Evolutionary conservation across 1,284 basidiomycete genomes (phyloP), one percentile per base, ranked within the genome.

Genomic region (Cystobasidium pallidum): DNA sequence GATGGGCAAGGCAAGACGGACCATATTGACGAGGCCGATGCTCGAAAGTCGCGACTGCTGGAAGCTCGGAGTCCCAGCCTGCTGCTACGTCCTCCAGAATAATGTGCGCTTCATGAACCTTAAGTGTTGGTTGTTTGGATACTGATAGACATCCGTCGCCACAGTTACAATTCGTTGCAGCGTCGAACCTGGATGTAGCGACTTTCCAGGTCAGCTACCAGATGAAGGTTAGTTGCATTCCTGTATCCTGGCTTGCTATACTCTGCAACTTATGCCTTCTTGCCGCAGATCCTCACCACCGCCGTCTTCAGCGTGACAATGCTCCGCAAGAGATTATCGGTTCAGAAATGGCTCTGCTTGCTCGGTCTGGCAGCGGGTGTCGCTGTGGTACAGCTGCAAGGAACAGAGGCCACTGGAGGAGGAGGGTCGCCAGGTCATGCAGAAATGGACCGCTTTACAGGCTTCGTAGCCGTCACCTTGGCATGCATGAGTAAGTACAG

Each of bases 71-170:
- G 94, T 98, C 75, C 95, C 95, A 11, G 95, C 95, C 11, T 86
- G 97, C 72, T 89, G 98, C 76, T 99, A 98, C 74, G 92, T 95
- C 78, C 87, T 95, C 73, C 94, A 98, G 83, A 97, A 97, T 84
- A 94, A 93, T 81, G 76, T 77, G 32, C 7, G 76, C 57, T 19
- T 59, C 11, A 30, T 24, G 30, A 24, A 45, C 43, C 15, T 1
- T 4, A 21, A 1, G 24, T 26, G 28, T 21, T 34, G n/a, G 4
- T 26, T 32, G 30, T 15, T 51, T 26, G 26, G 11, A 26, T 2
- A 21, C 49, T 55, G 10, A 55, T 55, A 28, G 19, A 11, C 24
- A 15, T 55, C 24, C 32, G 13, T 28, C 10, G 11, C 19, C 24
- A 15, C 55, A 79, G 76, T 85, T 98, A 49, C 94, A 97, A 81